Percentiles rank a stretch among this genome's conserved stretches.
phyloP scores from a whole-genome alignment of 306 rosid genomes.

The Corylus americana region DNA sequence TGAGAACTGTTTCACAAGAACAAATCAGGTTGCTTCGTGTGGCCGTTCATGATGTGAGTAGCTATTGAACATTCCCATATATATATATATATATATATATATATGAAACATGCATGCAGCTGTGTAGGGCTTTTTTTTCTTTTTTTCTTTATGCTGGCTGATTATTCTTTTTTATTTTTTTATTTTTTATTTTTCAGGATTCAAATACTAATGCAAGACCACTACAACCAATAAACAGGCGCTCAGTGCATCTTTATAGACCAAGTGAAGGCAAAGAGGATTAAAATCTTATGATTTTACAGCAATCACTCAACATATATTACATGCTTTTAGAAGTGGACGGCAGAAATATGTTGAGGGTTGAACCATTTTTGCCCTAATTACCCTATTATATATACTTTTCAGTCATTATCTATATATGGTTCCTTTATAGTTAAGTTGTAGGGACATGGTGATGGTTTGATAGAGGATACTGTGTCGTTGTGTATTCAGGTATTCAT shows the following conservation, averaged over 20 bases:
- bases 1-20: constrained; percentile 44
- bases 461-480: neutral
- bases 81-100: too few species aligned
- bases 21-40: constrained; percentile 56
- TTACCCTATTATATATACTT: neutral
- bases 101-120: too few species aligned
- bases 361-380: too few species aligned
- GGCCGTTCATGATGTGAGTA: constrained; percentile 84
- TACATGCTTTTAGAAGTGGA: too few species aligned
- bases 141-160: neutral
- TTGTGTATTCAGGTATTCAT: neutral
- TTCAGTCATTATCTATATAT: neutral
- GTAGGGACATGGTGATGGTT: neutral
- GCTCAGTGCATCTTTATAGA: constrained; percentile 40
- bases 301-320: neutral
- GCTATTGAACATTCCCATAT: neutral
- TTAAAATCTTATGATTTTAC: constrained; percentile 22
- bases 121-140: too few species aligned
- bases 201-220: constrained; percentile 70
- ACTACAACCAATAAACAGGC: constrained; percentile 48
- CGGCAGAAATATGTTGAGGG: too few species aligned
- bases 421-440: neutral
- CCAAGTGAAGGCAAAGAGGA: constrained; percentile 17
- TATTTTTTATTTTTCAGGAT: constrained; percentile 42
- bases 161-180: neutral